Base-by-base conservation (phyloP, 176 grass and related monocot species). In the Elaeis guineensis region DNA sequence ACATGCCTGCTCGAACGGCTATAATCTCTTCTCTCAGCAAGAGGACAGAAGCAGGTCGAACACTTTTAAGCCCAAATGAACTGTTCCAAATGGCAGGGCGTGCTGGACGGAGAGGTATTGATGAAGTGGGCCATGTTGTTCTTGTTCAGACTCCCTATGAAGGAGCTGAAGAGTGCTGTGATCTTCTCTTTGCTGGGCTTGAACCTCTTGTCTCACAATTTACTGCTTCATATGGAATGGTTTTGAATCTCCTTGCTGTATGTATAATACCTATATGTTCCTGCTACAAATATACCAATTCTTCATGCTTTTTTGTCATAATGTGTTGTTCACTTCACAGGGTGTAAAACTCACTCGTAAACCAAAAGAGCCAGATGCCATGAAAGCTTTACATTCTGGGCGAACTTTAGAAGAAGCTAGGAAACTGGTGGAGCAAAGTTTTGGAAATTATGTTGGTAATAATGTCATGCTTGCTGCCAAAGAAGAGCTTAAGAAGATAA, bases 391-490 rank as follows among this genome's bases (percentile, higher is more conserved):
- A 16, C 75, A 69, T 51, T 87, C 83, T 61, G 80, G 83, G 77
- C 83, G 92, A 71, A 91, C 92, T 66, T 67, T 97, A 66, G 87
- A 97, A 72, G 92, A 97, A 85, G 92, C 92, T 77, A 72, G 86
- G 58, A 97, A 97, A 66, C 73, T 97, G 72, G 83, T 97, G 44
- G 92, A 97, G 61, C 86, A 88, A 82, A 97, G 92, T 59, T 97
- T 91, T 84, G 92, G 87, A 63, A 97, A 97, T 76, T 97, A 91
- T 88, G 92, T 97, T 29, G 92, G 92, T 18, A 97, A 87, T 75
- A 97, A 88, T 51, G 92, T 97, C 22, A 84, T 97, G 84, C 65
- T 89, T 69, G 83, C 92, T 60, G 83, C 86, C 48, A 78, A 91
- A 91, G 81, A 97, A 75, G 87, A 91, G 59, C 79, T 90, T 60